A percentile compares a stretch with the other conserved stretches of the same genome.
Conservation (phyloP, 2,329 filamentous ascomycete genomes). For the Talaromyces islandicus region DNA sequence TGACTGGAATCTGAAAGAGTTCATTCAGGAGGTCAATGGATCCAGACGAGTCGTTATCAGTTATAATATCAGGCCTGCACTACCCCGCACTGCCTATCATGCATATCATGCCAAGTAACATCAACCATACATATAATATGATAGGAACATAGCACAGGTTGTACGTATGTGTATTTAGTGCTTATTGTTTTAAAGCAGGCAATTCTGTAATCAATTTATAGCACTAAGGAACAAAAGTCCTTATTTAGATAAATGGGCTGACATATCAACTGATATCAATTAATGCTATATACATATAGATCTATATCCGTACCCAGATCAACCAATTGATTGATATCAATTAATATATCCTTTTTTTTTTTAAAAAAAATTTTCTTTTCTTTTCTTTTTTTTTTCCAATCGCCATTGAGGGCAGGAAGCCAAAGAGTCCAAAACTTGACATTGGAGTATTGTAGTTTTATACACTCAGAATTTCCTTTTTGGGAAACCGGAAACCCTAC, state of each 20-base stretch:
- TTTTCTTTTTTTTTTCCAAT: too few species aligned
- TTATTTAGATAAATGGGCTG: background rate
- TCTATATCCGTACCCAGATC: background rate
- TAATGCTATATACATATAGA: background rate
- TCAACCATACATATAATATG: background rate
- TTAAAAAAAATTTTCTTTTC: too few species aligned
- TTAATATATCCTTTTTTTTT: too few species aligned
- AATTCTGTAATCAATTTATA: background rate
- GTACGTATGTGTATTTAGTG: background rate
- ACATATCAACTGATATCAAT: background rate
- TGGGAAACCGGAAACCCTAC: too few species aligned
- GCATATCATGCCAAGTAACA: background rate
- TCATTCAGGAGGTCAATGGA: too few species aligned
- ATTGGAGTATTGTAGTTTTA: too few species aligned
- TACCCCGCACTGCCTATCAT: conserved; percentile 5
- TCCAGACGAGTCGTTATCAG: background rate
- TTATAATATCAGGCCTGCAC: background rate
- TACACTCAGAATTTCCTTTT: too few species aligned
- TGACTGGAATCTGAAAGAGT: too few species aligned
- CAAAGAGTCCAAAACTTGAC: too few species aligned
- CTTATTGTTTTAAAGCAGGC: background rate
- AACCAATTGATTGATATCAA: too few species aligned
- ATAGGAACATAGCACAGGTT: background rate
- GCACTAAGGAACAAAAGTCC: too few species aligned
- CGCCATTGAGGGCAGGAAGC: too few species aligned